Evolutionary conservation across 1,139 yeast species (phyloP).

Genomic region (Taphrina pruni): DNA sequence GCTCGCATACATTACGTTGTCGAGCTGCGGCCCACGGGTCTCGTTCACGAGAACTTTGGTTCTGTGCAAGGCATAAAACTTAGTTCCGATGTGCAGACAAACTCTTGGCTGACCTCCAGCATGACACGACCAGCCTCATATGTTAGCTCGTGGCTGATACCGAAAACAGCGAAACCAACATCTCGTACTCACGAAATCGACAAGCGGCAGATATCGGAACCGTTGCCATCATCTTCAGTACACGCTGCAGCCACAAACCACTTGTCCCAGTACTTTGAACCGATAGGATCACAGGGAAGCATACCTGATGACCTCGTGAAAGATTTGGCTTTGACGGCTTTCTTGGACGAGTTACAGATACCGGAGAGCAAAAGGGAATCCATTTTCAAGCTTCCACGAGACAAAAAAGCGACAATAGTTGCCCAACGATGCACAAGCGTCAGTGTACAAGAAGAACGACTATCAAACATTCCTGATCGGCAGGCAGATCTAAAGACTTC

Average conservation of each 20-base stretch:
- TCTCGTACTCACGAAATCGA: background rate
- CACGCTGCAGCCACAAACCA: background rate
- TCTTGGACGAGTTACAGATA: slow-evolving; percentile 11
- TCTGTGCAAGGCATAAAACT: background rate
- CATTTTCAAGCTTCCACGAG: background rate
- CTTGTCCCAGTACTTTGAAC: background rate
- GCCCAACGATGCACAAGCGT: slow-evolving; percentile 1
- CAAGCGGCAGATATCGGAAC: slow-evolving; percentile 9
- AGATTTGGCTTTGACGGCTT: background rate
- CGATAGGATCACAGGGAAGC: background rate
- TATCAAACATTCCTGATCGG: background rate
- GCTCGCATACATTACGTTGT: background rate
- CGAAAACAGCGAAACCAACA: background rate
- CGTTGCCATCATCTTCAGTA: background rate
- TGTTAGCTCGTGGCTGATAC: slow-evolving; percentile 9
- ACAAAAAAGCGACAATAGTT: background rate
- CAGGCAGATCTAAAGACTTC: background rate
- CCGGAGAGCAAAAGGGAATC: background rate
- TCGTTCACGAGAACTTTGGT: background rate
- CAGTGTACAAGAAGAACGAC: background rate
- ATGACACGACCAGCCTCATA: slow-evolving; percentile 12
- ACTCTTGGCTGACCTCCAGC: slow-evolving; percentile 1
- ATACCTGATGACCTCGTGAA: background rate
- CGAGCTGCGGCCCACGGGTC: background rate
- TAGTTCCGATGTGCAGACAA: background rate